These are phyloP conservation scores for Anthracocystis walkeri DNA, from an alignment of 1,284 basidiomycete genomes.

Conservation along the genomic window DNA sequence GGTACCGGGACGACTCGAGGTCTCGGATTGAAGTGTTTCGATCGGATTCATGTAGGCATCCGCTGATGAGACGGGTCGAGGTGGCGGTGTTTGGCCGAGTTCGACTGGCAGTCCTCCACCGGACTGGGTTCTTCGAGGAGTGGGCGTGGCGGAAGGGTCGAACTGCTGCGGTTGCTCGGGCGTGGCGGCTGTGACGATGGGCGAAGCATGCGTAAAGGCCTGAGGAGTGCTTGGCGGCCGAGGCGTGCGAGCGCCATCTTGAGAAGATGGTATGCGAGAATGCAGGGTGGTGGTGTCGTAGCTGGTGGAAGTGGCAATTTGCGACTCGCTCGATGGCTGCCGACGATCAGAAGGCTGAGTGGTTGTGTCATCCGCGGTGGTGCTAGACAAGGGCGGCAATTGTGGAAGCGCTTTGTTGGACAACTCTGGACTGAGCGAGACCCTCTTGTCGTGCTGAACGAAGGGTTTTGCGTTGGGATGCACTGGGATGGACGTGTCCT, in stretches of 20 bases:
- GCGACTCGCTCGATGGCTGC: constrained; percentile 13
- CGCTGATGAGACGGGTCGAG: constrained; percentile 47
- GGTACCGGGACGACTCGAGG: constrained; percentile 42
- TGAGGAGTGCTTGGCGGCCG: constrained; percentile 32
- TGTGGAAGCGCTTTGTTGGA: constrained; percentile 34
- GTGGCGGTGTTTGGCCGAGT: constrained; percentile 2
- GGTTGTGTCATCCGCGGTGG: neutral
- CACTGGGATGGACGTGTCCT: neutral
- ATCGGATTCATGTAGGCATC: constrained; percentile 47
- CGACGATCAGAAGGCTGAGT: constrained; percentile 8
- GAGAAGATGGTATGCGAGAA: constrained; percentile 17
- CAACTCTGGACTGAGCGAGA: constrained; percentile 28
- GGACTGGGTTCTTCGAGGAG: constrained; percentile 17
- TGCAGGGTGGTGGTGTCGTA: constrained; percentile 22
- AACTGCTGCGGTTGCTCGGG: constrained; percentile 29
- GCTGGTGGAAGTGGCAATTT: constrained; percentile 11
- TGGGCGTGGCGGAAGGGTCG: constrained; percentile 9
- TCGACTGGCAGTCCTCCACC: constrained; percentile 7
- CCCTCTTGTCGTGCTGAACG: constrained; percentile 8
- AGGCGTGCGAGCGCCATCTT: constrained; percentile 26
- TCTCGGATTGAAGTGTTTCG: constrained; percentile 33
- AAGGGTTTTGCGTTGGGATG: constrained; percentile 9
- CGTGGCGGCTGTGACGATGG: constrained; percentile 32
- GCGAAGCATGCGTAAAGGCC: constrained; percentile 10
- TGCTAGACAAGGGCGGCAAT: constrained; percentile 17